Base-by-base conservation (phyloP, 1,139 yeast genomes). In the Suhomyces chickasaworum region DNA sequence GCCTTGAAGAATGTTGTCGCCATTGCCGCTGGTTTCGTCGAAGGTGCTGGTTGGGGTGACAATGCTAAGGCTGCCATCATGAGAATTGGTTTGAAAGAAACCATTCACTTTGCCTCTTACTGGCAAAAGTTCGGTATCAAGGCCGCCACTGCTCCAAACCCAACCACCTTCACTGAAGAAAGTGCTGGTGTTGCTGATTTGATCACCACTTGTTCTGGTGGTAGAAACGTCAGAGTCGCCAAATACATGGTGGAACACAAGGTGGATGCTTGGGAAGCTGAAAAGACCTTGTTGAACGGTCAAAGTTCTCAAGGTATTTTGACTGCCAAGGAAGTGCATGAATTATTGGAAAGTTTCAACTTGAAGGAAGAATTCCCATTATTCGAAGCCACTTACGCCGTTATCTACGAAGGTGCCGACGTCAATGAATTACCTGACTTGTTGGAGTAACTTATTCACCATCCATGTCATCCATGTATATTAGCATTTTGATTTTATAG, bases 151-250 rank as follows among this genome's bases (percentile, higher is more conserved):
- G 80, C 79, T 48, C 84, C 89, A 52, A 73, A 81, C 58, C 78
- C 87, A 41, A 75, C 81, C 53, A 90, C 98, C 33, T 89, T 89
- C 69, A 87, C 95, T 51, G 88, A 84, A 65, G 97, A 91, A 71
- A 79, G 88, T 55, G 96, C 97, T 18, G 98, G 98, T 71, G 97
- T 91, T 37, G 98, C 98, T 32, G 98, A 91, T 70, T 79, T 91
- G 63, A 90, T 91, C 69, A 91, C 98, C 47, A 89, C 98, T 27
- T 91, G 98, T 71, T 83, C 95, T 16, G 97, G 97, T 58, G 98
- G 98, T 60, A 81, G 98, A 73, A 91, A 91, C 71, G 95, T 87
- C 61, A 83, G 85, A 66, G 95, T 91, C 52, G 98, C 95, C 49
- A 81, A 78, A 58, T 84, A 76, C 63, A 86, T 83, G 88, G 84